phyloP scores from a whole-genome alignment of 1,284 basidiomycete genomes.

The Moniliophthora roreri region DNA sequence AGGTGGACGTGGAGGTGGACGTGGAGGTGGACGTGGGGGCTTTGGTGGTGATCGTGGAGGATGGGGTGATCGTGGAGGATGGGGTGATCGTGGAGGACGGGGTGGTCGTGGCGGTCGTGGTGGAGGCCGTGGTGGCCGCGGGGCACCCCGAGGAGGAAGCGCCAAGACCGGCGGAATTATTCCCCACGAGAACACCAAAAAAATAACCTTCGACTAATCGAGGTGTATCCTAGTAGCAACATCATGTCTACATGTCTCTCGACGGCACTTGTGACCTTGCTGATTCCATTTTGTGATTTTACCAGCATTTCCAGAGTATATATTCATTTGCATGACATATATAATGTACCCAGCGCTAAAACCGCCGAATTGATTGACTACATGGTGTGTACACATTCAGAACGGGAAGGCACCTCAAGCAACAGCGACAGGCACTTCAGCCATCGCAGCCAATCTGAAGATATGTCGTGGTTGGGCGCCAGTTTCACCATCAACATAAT shows the following conservation, averaged over 20 bases:
- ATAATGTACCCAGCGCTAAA: too few relatives aligned
- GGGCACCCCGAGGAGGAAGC: slow-evolving; percentile 10
- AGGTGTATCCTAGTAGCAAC: too few relatives aligned
- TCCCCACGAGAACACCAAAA: slow-evolving; percentile 11
- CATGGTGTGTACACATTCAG: background rate
- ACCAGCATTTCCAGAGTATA: too few relatives aligned
- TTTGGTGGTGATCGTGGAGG: slow-evolving; percentile 40
- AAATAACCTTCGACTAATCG: slow-evolving; percentile 9
- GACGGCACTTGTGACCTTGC: too few relatives aligned
- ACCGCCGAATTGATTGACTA: background rate
- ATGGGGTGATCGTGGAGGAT: slow-evolving; percentile 43
- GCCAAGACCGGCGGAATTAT: slow-evolving; percentile 12
- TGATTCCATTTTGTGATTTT: too few relatives aligned
- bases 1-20: slow-evolving; percentile 48
- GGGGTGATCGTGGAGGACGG: slow-evolving; percentile 44
- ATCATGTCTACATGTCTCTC: too few relatives aligned
- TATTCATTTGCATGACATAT: too few relatives aligned
- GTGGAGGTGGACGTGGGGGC: slow-evolving; percentile 35
- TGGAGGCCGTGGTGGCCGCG: slow-evolving; percentile 23
- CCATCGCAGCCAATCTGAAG: slow-evolving; percentile 22
- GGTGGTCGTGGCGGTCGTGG: slow-evolving; percentile 41
- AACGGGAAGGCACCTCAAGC: background rate
- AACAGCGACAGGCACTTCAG: slow-evolving; percentile 21
- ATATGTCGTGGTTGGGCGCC: slow-evolving; percentile 19
- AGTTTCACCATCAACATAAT: slow-evolving; percentile 21